Base-by-base conservation (phyloP, 192 early-diverging fungal species). In the Coemansia sp. region DNA sequence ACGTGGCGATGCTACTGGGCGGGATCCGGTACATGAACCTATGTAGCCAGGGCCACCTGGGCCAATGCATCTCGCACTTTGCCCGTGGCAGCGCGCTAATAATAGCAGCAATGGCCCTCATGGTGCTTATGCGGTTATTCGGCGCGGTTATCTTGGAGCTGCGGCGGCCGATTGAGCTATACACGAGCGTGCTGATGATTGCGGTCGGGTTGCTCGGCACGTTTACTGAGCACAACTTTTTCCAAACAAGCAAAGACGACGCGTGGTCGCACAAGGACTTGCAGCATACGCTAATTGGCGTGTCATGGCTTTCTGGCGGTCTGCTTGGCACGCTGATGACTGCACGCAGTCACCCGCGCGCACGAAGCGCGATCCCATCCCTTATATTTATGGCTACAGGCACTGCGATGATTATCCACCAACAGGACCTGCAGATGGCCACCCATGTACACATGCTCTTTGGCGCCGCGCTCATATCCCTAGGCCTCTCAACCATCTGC, bases 61-160 rank as follows among this genome's bases (percentile, higher is more conserved):
- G 85, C 18, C 87, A 88, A 50, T 88, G 87, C 64, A 54, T 88
- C 21, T 86, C 87, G 2, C 87, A 88, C 61, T 85, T 87, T 67
- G 85, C 82, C 9, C 86, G 86, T 63, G 87, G 87, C 25, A 84
- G 80, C 6, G 84, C 78, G 3, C 73, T 87, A 60, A 73, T 84
- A 16, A 63, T 58, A 11, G 78, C 80, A 49, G 71, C 81, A n/a
- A 68, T 87, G 9, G 33, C 71, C 4, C 23, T 83, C 14, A 27
- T 87, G 3, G 46, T 85, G 2, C 43, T 55, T 1, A 47, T 87
- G 46, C 82, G 80, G 18, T 48, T 88, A 19, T 83, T 69, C 27
- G 84, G 82, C 1, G 80, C 82, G 18, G 67, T 75, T 59, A 60
- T 88, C 40, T 52, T 71, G 11, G 59, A 63, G 4, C 67, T 71